Evolutionary conservation across 176 grass and related monocot species (phyloP).

Genomic region (Elaeis guineensis): DNA sequence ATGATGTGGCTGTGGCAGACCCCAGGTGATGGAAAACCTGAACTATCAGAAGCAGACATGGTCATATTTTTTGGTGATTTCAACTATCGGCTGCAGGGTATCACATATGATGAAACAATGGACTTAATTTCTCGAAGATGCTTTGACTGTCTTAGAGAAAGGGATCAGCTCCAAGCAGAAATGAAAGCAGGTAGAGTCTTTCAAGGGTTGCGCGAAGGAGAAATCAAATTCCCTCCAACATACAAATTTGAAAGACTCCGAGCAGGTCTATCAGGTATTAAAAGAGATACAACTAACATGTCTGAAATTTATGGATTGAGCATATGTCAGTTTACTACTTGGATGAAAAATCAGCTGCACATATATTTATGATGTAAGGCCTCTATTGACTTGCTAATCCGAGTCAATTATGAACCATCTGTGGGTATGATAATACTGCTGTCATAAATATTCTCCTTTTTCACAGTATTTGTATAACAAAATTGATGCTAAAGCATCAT

Average conservation of each 20-base stretch:
- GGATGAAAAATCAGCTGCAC: no score
- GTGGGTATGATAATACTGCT: no score
- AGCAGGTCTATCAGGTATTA: constrained; percentile 56
- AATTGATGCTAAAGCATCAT: no score
- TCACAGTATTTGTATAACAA: no score
- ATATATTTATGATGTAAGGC: no score
- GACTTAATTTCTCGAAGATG: constrained; percentile 42
- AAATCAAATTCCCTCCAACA: constrained; percentile 69
- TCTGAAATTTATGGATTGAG: no score
- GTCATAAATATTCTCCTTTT: no score
- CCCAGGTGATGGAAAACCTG: constrained; percentile 36
- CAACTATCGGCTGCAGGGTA: constrained; percentile 69
- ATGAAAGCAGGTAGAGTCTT: constrained; percentile 81
- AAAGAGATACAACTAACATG: not conserved
- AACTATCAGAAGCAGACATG: constrained; percentile 75
- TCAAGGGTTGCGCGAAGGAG: constrained; percentile 80
- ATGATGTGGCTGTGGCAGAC: constrained; percentile 35
- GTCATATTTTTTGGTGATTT: constrained; percentile 93
- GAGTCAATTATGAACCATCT: no score
- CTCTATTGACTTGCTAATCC: no score
- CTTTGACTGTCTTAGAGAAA: constrained; percentile 63
- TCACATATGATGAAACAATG: constrained; percentile 79
- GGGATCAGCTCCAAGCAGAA: constrained; percentile 76
- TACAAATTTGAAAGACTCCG: constrained; percentile 89
- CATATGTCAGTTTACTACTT: no score